These are phyloP conservation scores for Blastomyces parvus DNA, from an alignment of 2,329 filamentous ascomycete species.

Conservation along the genomic window DNA sequence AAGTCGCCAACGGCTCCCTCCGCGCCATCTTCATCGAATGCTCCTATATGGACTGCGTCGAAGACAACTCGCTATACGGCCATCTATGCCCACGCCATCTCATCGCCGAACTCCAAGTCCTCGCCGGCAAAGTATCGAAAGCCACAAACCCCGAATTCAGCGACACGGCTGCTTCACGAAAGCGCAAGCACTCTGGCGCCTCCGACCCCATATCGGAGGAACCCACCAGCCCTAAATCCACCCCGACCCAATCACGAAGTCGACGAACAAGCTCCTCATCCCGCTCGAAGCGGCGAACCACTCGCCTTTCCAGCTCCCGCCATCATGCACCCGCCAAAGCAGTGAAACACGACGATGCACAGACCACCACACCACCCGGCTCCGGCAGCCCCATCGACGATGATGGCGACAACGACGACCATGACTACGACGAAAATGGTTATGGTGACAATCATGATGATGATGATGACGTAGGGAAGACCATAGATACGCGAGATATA, in stretches of 20 bases:
- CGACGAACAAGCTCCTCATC: neutral
- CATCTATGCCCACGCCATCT: conserved; percentile 79
- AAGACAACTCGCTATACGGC: conserved; percentile 71
- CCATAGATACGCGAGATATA: neutral
- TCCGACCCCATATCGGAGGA: conserved; percentile 8
- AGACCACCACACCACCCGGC: neutral
- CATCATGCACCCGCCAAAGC: neutral
- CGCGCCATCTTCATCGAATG: conserved; percentile 90
- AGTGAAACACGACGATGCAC: neutral
- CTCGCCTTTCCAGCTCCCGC: neutral
- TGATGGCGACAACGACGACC: neutral
- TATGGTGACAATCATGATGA: no score
- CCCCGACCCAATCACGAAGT: neutral
- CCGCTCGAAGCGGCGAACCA: neutral
- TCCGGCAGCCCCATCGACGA: neutral
- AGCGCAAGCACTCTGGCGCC: conserved; percentile 32
- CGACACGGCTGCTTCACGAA: conserved; percentile 28
- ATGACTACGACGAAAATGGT: no score
- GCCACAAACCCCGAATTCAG: conserved; percentile 32
- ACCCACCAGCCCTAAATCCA: conserved; percentile 10
- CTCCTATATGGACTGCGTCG: conserved; percentile 74
- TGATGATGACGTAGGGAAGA: no score
- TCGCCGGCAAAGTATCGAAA: conserved; percentile 62
- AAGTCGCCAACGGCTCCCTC: conserved; percentile 63
- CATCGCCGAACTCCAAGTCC: conserved; percentile 61